phyloP scores from a whole-genome alignment of 495 filamentous ascomycete genomes.

The Cetradonia linearis region DNA sequence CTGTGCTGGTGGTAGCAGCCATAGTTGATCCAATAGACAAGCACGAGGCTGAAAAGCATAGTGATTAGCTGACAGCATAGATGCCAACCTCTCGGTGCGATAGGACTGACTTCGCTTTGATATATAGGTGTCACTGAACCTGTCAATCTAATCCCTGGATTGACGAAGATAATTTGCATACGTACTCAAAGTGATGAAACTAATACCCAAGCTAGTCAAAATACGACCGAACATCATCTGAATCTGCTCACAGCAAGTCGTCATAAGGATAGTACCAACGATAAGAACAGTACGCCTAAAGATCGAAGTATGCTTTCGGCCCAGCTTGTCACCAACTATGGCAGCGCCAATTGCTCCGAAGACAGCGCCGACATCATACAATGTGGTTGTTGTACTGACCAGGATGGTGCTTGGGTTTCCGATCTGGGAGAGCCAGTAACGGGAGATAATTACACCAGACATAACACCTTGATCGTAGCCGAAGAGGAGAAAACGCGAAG shows the following conservation, averaged over 20 bases:
- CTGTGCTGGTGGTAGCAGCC: slow-evolving; percentile 18
- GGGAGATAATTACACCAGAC: slow-evolving; percentile 25
- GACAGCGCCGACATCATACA: slow-evolving; percentile 13
- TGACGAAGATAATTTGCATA: not conserved
- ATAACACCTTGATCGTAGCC: slow-evolving; percentile 40
- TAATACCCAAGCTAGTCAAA: slow-evolving; percentile 24
- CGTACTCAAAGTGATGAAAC: slow-evolving; percentile 24
- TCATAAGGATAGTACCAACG: slow-evolving; percentile 6
- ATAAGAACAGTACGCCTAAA: slow-evolving; percentile 7
- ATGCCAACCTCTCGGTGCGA: slow-evolving; percentile 28
- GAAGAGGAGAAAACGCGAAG: slow-evolving; percentile 37
- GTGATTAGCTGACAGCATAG: slow-evolving; percentile 28
- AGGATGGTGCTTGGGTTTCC: slow-evolving; percentile 10
- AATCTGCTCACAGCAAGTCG: slow-evolving; percentile 18
- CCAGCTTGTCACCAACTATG: slow-evolving; percentile 4
- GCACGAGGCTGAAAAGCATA: slow-evolving; percentile 28
- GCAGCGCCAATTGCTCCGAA: slow-evolving; percentile 12
- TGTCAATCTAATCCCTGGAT: not conserved
- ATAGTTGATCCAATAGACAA: slow-evolving; percentile 31
- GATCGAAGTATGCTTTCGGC: slow-evolving; percentile 8
- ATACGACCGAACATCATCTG: slow-evolving; percentile 28
- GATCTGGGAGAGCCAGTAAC: slow-evolving; percentile 12
- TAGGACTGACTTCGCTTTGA: slow-evolving; percentile 28
- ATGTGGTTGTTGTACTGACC: slow-evolving; percentile 10
- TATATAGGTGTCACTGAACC: slow-evolving; percentile 27